Percentiles rank a stretch among this genome's conserved stretches.
phyloP scores from a whole-genome alignment of 305 asterid species.

The Fraxinus floribunda region DNA sequence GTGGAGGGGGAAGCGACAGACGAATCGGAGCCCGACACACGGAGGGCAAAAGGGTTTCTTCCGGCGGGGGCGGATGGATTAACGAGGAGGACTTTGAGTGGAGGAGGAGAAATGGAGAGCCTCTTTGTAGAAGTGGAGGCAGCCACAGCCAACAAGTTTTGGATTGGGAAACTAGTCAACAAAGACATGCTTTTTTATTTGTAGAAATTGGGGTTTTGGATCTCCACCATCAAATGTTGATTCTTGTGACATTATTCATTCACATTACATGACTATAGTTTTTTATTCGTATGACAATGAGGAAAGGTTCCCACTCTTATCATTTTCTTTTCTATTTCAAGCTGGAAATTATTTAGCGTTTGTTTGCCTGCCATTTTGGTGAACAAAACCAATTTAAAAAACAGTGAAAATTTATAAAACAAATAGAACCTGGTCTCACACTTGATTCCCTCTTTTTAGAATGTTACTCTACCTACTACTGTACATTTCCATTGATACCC shows the following conservation, averaged over 20 bases:
- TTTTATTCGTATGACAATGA: neutral
- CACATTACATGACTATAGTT: neutral
- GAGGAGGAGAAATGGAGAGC: slow-evolving; percentile 2
- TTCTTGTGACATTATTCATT: neutral
- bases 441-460: too few relatives aligned
- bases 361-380: too few relatives aligned
- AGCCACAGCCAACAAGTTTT: slow-evolving; percentile 1
- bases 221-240: neutral
- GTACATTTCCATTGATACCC: too few relatives aligned
- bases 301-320: neutral
- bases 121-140: slow-evolving; percentile 5
- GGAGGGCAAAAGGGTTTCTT: neutral
- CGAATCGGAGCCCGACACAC: slow-evolving; percentile 18
- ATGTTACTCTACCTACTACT: too few relatives aligned
- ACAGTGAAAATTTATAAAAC: too few relatives aligned
- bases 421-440: too few relatives aligned
- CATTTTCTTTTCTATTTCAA: neutral
- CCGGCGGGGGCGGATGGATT: slow-evolving; percentile 17
- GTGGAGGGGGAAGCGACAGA: slow-evolving; percentile 24
- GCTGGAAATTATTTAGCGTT: neutral
- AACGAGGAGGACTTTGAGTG: slow-evolving; percentile 26
- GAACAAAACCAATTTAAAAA: too few relatives aligned
- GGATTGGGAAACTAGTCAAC: neutral
- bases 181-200: neutral
- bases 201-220: neutral